Evolutionary conservation across 768 basidiomycete species (phyloP), one percentile per base, ranked within the genome.

Genomic region (Mycena metata): DNA sequence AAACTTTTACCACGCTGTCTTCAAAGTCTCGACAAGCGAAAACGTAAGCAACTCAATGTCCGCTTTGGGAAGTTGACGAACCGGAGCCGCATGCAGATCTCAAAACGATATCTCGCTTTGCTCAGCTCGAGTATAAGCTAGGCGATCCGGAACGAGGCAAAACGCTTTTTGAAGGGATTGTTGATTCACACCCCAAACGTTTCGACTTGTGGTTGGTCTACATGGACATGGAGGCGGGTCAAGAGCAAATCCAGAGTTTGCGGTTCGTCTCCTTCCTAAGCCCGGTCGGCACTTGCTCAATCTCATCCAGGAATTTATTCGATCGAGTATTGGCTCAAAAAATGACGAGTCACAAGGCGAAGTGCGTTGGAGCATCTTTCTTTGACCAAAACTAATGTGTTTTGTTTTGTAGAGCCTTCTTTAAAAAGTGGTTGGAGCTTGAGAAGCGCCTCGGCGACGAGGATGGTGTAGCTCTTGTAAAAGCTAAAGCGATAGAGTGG

Each of bases 171-270:
- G 97, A 99, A 76, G 98, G 97, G 49, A 94, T 99, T 70, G 83
- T 99, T 49, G 96, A 98, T 79, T 95, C 94, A 16, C 96, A 98
- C 82, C 92, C 96, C 5, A 98, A 96, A 80, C 89, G 95, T 62
- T 92, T 96, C 86, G 96, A 99, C 75, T 82, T 98, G 55, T 99
- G 98, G 97, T 93, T 91, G 45, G 83, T 98, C 56, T 99, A 99
- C 80, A 91, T 98, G 79, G 98, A 99, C 78, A 96, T 98, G 92
- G 95, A 99, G 76, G 91, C 90, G 6, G 86, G 87, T 36, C 91
- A 92, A 78, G 81, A 85, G 16, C 91, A 97, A 78, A 90, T 98
- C 30, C 91, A 92, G 73, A 89, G 87, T 70, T 77, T 95, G 58
- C 84, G 95, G 94, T 93, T 77, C 39, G 85, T 76, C 54, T 58